Evolutionary conservation across 2,329 filamentous ascomycete genomes (phyloP).

Genomic region (Diaporthe vexans): DNA sequence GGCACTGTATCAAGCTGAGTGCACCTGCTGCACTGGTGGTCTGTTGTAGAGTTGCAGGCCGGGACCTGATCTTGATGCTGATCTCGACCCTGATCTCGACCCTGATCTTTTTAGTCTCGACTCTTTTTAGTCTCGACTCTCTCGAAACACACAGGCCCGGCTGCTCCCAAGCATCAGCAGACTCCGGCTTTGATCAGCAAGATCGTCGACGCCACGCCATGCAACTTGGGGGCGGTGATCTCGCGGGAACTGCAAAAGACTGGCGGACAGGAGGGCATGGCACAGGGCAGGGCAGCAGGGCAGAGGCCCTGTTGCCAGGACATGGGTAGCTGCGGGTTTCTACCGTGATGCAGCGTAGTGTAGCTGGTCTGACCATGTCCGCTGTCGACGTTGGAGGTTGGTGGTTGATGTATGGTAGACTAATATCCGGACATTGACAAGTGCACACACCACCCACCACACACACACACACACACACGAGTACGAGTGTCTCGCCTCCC

Average conservation of each 20-base stretch:
- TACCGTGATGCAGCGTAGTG: background rate
- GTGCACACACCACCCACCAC: background rate
- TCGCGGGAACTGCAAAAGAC: conserved; percentile 15
- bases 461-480: background rate
- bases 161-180: conserved; percentile 10
- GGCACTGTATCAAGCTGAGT: background rate
- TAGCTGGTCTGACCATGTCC: conserved; percentile 18
- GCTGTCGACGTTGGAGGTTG: conserved; percentile 1
- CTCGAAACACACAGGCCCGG: background rate
- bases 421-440: background rate
- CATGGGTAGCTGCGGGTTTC: conserved; percentile 24
- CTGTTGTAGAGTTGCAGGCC: background rate
- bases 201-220: conserved; percentile 31
- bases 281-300: conserved; percentile 5
- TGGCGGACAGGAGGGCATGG: conserved; percentile 7
- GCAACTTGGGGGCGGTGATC: conserved; percentile 33
- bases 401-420: conserved; percentile 1
- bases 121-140: conserved; percentile 4
- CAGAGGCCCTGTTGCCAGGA: conserved; percentile 20
- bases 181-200: conserved; percentile 29
- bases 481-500: background rate
- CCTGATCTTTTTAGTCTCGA: background rate
- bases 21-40: background rate
- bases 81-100: background rate
- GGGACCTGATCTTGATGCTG: conserved; percentile 1